Evolutionary conservation across 768 basidiomycete genomes (phyloP).

Genomic region (Ramaria rubella): DNA sequence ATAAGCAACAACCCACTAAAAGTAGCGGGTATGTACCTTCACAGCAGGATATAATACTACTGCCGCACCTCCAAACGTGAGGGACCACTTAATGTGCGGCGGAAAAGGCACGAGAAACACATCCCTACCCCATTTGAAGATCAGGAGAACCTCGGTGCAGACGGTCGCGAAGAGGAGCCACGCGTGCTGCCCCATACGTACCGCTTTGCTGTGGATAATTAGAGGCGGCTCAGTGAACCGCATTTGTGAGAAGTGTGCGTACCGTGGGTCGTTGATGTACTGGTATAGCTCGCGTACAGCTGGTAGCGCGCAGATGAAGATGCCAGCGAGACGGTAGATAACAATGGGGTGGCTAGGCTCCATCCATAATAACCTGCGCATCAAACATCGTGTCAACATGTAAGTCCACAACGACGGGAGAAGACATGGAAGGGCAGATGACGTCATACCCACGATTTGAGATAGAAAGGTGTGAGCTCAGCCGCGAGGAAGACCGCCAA

Average conservation of each 20-base stretch:
- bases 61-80: slow-evolving; percentile 51
- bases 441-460: slow-evolving; percentile 40
- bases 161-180: slow-evolving; percentile 87
- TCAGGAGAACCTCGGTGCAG: slow-evolving; percentile 71
- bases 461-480: slow-evolving; percentile 82
- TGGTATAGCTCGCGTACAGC: slow-evolving; percentile 80
- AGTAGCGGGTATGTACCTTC: slow-evolving; percentile 42
- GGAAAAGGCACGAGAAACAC: slow-evolving; percentile 64
- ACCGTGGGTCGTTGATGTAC: slow-evolving; percentile 80
- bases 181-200: slow-evolving; percentile 84
- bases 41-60: slow-evolving; percentile 64
- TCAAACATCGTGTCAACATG: slow-evolving; percentile 1
- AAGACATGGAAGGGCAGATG: slow-evolving; percentile 7
- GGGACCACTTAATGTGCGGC: slow-evolving; percentile 53
- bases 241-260: slow-evolving; percentile 4
- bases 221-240: background rate
- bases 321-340: slow-evolving; percentile 59
- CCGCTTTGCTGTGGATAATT: slow-evolving; percentile 51
- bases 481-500: slow-evolving; percentile 76
- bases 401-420: slow-evolving; percentile 7
- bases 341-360: slow-evolving; percentile 86
- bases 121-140: slow-evolving; percentile 76
- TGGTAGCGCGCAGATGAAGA: slow-evolving; percentile 83
- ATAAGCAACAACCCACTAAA: background rate
- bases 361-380: slow-evolving; percentile 65